Base-by-base conservation (phyloP, 1,284 basidiomycete species). In the Moniliophthora roreri region DNA sequence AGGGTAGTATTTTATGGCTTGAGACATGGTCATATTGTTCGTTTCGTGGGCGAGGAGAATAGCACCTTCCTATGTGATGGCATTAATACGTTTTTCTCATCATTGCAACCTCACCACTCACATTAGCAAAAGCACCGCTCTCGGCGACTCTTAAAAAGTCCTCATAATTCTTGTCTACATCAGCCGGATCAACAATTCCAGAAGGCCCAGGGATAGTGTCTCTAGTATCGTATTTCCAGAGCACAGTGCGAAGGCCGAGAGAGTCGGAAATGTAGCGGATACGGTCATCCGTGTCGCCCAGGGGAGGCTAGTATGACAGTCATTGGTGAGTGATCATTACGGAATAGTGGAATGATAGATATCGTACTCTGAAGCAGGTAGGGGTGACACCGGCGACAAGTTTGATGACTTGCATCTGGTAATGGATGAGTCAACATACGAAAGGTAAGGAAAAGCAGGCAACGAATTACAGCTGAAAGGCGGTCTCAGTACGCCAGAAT, bases 231-330 rank as follows among this genome's bases (percentile, higher is more conserved):
- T 38, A 49, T 41, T 58, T 40, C 58, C 58, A 60, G 15, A 60
- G 32, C 20, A 60, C 20, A 15, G 39, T 58, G 11, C 26, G 15
- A n/a, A 58, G 15, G 15, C 44, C 44, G 26, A 46, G 77, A 1
- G 72, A 77, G 37, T 77, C 61, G 9, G 84, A 81, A 55, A 91
- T 84, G 34, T 79, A 75, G 41, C 89, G 81, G 42, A 91, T 81
- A 50, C 89, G 86, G 67, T 91, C 87, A 50, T 84, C 82, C 21
- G 81, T 69, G 52, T 83, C 80, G 40, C 82, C 82, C 58, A 72
- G 87, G 9, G 87, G 85, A 38, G 87, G 86, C 71, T 80, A 49
- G 20, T n/a, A n/a, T n/a, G n/a, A n/a, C n/a, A n/a, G n/a, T n/a
- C n/a, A 16, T 26, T 24, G 36, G 39, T 23, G 8, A 46, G 26